A percentile compares a stretch with the other conserved stretches of the same genome.
phyloP scores from a whole-genome alignment of 352 stramenopile genomes.

The Globisporangium spinosum region DNA sequence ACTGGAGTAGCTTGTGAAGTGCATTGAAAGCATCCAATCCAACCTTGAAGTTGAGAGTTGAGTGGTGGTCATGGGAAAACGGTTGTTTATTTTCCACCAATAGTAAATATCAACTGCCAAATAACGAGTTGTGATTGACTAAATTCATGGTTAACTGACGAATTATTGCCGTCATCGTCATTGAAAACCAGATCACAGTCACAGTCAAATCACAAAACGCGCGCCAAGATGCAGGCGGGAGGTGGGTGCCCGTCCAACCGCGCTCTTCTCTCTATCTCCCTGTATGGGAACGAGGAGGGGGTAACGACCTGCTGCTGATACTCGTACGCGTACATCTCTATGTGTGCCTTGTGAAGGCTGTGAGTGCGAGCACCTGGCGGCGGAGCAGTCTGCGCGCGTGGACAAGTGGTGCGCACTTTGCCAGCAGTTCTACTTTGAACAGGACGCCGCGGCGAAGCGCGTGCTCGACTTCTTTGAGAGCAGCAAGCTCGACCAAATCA shows the following conservation, averaged over 20 bases:
- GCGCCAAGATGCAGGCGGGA: background rate
- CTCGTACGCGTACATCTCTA: background rate
- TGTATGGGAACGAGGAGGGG: background rate
- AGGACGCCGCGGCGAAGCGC: constrained; percentile 52
- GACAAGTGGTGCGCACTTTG: constrained; percentile 58
- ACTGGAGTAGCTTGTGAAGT: too few species aligned
- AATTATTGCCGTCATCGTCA: background rate
- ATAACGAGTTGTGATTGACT: background rate
- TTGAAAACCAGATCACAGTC: background rate
- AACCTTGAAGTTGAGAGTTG: background rate
- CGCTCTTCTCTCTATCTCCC: background rate
- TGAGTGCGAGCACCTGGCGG: constrained; percentile 29
- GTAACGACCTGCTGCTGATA: background rate
- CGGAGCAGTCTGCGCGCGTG: constrained; percentile 26
- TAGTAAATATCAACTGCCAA: background rate
- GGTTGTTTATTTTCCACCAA: background rate
- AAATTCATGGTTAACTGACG: background rate
- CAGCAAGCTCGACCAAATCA: constrained; percentile 59
- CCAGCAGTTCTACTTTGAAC: constrained; percentile 56
- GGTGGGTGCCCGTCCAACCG: background rate
- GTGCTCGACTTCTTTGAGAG: constrained; percentile 70
- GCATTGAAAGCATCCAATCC: too few species aligned
- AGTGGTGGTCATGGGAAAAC: background rate
- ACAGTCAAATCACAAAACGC: background rate
- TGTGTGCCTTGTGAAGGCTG: constrained; percentile 21